Percentiles rank a stretch among this genome's conserved stretches.
phyloP scores from a whole-genome alignment of 2,329 filamentous ascomycete genomes.

The Bretziella fagacearum region DNA sequence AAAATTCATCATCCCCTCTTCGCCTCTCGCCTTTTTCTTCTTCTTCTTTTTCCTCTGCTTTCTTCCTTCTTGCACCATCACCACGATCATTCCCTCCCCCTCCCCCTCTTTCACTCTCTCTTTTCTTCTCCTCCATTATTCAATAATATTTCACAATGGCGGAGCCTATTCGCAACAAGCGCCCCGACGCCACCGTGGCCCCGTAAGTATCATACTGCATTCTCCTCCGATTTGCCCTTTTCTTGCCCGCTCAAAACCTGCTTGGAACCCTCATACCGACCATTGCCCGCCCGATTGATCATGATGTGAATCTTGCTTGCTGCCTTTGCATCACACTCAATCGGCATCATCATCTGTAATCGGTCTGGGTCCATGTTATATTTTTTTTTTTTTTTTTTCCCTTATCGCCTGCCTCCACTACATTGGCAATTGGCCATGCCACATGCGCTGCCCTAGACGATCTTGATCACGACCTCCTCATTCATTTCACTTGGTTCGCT shows the following conservation, averaged over 20 bases:
- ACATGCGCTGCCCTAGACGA: too few relatives aligned
- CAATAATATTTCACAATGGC: conserved; percentile 29
- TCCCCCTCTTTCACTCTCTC: conserved; percentile 9
- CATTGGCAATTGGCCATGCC: too few relatives aligned
- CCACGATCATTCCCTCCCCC: background rate
- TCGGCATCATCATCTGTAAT: too few relatives aligned
- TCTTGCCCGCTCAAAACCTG: conserved; percentile 4
- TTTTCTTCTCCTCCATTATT: conserved; percentile 17
- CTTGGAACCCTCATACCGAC: too few relatives aligned
- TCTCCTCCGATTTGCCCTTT: conserved; percentile 15
- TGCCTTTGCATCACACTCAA: too few relatives aligned
- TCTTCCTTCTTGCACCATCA: conserved; percentile 18
- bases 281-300: too few relatives aligned
- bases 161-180: conserved; percentile 48
- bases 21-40: conserved; percentile 18
- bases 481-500: too few relatives aligned
- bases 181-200: conserved; percentile 37
- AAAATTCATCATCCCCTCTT: conserved; percentile 18
- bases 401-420: too few relatives aligned
- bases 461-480: too few relatives aligned
- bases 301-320: too few relatives aligned
- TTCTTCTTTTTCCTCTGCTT: conserved; percentile 19
- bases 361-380: background rate
- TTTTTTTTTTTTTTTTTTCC: background rate
- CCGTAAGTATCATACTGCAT: conserved; percentile 31